Conservation (phyloP, 768 basidiomycete species). For the Crepidotus variabilis region DNA sequence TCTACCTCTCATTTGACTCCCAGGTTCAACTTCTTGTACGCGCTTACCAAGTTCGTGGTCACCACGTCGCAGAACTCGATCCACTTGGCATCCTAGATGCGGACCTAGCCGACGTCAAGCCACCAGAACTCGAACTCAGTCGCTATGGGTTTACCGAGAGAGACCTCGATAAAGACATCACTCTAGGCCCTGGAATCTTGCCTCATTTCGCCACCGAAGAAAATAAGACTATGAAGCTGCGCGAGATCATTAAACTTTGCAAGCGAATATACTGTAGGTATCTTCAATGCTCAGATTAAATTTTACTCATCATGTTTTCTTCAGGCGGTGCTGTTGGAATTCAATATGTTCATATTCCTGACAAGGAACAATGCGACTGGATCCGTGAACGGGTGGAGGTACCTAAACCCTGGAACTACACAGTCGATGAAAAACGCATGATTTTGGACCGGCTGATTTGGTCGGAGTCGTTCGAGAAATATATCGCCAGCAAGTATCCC, state of each 20-base stretch:
- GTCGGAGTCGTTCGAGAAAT: slow-evolving; percentile 99
- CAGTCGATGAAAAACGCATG: slow-evolving; percentile 97
- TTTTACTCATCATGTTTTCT: slow-evolving; percentile 5
- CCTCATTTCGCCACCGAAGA: slow-evolving; percentile 92
- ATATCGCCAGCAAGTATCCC: slow-evolving; percentile 97
- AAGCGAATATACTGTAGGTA: slow-evolving; percentile 90
- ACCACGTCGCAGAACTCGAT: slow-evolving; percentile 93
- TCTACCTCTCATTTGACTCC: slow-evolving; percentile 2
- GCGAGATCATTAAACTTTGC: slow-evolving; percentile 88
- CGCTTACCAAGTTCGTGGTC: slow-evolving; percentile 98
- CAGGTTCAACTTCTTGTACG: slow-evolving; percentile 97
- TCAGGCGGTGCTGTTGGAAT: slow-evolving; percentile 84
- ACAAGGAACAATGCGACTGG: slow-evolving; percentile 99
- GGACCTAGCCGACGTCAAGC: slow-evolving; percentile 74
- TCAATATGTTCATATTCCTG: slow-evolving; percentile 94
- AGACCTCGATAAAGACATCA: slow-evolving; percentile 92
- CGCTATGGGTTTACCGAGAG: slow-evolving; percentile 94
- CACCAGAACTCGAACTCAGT: slow-evolving; percentile 90
- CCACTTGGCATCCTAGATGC: slow-evolving; percentile 91
- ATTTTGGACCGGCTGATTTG: slow-evolving; percentile 98
- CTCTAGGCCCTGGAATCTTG: slow-evolving; percentile 92
- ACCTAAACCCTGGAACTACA: slow-evolving; percentile 97
- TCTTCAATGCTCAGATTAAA: neutral
- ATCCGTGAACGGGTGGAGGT: slow-evolving; percentile 94
- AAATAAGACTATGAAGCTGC: slow-evolving; percentile 79